A percentile compares a stretch with the other conserved stretches of the same genome.
phyloP scores from a whole-genome alignment of 192 early-diverging fungal species.

The Coemansia sp. region DNA sequence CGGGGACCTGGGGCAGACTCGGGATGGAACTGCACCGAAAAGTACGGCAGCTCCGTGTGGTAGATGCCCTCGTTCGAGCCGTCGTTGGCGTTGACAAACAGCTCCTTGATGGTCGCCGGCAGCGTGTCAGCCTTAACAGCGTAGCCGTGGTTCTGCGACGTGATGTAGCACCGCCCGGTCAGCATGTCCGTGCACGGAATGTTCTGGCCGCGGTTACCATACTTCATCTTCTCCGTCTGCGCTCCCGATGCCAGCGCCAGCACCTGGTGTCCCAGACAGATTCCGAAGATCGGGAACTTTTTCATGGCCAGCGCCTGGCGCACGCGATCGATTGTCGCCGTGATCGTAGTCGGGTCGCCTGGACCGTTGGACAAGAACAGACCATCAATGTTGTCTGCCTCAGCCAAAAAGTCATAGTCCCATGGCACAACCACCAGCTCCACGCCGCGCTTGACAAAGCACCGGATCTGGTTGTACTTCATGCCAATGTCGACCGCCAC shows the following conservation, averaged over 20 bases:
- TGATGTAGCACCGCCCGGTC: slow-evolving; percentile 97
- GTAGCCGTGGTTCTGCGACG: slow-evolving; percentile 98
- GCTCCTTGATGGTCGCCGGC: slow-evolving; percentile 64
- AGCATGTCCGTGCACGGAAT: slow-evolving; percentile 97
- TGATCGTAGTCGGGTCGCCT: slow-evolving; percentile 89
- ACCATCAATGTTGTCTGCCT: slow-evolving; percentile 68
- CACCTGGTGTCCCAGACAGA: slow-evolving; percentile 99
- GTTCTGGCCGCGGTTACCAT: slow-evolving; percentile 99
- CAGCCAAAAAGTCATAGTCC: slow-evolving; percentile 88
- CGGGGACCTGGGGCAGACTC: slow-evolving; percentile 94
- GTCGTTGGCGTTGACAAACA: slow-evolving; percentile 98
- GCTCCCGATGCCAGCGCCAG: slow-evolving; percentile 92
- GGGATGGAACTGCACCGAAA: slow-evolving; percentile 99
- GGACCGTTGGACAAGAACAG: slow-evolving; percentile 95
- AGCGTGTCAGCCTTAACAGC: slow-evolving; percentile 86
- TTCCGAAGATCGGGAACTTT: slow-evolving; percentile 95
- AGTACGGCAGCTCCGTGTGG: slow-evolving; percentile 86
- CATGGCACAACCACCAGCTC: slow-evolving; percentile 93
- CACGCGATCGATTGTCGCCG: slow-evolving; percentile 74
- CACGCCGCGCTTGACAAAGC: slow-evolving; percentile 94
- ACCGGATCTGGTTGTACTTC: slow-evolving; percentile 99
- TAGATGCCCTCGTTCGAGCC: slow-evolving; percentile 98
- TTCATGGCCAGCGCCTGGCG: slow-evolving; percentile 62
- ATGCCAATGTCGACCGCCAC: slow-evolving; percentile 97
- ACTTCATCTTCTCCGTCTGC: slow-evolving; percentile 93